phyloP scores from a whole-genome alignment of 2,329 filamentous ascomycete genomes.

The Biscogniauxia mediterranea region DNA sequence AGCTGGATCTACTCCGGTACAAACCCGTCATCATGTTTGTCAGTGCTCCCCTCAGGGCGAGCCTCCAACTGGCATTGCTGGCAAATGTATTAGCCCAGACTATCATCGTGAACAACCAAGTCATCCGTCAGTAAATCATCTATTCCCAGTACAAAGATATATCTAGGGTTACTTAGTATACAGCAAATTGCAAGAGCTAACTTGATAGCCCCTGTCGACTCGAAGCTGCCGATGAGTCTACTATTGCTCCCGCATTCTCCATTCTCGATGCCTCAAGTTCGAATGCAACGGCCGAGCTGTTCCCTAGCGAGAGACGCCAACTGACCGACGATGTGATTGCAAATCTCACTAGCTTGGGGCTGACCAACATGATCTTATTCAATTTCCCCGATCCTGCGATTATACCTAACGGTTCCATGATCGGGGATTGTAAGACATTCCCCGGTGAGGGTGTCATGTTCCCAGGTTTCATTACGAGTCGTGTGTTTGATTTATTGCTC shows the following conservation, averaged over 20 bases:
- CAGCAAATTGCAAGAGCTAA: slow-evolving; percentile 15
- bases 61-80: slow-evolving; percentile 17
- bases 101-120: slow-evolving; percentile 26
- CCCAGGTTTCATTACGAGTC: slow-evolving; percentile 22
- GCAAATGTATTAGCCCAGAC: slow-evolving; percentile 21
- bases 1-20: slow-evolving; percentile 9
- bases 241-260: slow-evolving; percentile 25
- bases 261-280: slow-evolving; percentile 23
- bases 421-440: slow-evolving; percentile 28
- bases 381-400: slow-evolving; percentile 22
- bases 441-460: slow-evolving; percentile 26
- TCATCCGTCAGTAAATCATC: slow-evolving; percentile 26
- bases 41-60: slow-evolving; percentile 11
- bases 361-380: slow-evolving; percentile 27
- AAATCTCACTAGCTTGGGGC: slow-evolving; percentile 26
- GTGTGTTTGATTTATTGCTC: slow-evolving; percentile 28
- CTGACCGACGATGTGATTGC: slow-evolving; percentile 26
- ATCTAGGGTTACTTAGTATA: neutral
- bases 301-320: slow-evolving; percentile 27
- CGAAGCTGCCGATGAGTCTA: slow-evolving; percentile 27
- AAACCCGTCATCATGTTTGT: slow-evolving; percentile 20
- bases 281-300: slow-evolving; percentile 28
- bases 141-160: slow-evolving; percentile 6
- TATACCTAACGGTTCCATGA: slow-evolving; percentile 15
- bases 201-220: slow-evolving; percentile 6